Evolutionary conservation across 176 grass and related monocot species (phyloP).

Genomic region (maize (Zea mays)): Zm-B73-REFERENCE-NAM-5.0 NC_050105.1:143917501-143918000

Average conservation of each 20-base stretch:
- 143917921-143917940: neutral
- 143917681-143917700: too few species aligned
- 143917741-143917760: too few species aligned
- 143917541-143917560: neutral
- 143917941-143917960: neutral
- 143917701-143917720: too few species aligned
- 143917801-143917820: too few species aligned
- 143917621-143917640: neutral
- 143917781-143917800: too few species aligned
- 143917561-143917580: neutral
- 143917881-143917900: neutral
- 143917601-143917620: neutral
- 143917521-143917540: neutral
- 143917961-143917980: slow-evolving; percentile 16
- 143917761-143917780: too few species aligned
- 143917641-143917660: neutral
- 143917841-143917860: neutral
- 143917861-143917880: neutral
- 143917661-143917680: too few species aligned
- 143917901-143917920: neutral
- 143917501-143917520: neutral
- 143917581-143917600: neutral
- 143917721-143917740: too few species aligned
- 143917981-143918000: slow-evolving; percentile 29
- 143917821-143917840: too few species aligned